Evolutionary conservation across 1,139 yeast genomes (phyloP), one percentile per base, ranked within the genome.

Genomic region (Saccharomyces hybrid): DNA sequence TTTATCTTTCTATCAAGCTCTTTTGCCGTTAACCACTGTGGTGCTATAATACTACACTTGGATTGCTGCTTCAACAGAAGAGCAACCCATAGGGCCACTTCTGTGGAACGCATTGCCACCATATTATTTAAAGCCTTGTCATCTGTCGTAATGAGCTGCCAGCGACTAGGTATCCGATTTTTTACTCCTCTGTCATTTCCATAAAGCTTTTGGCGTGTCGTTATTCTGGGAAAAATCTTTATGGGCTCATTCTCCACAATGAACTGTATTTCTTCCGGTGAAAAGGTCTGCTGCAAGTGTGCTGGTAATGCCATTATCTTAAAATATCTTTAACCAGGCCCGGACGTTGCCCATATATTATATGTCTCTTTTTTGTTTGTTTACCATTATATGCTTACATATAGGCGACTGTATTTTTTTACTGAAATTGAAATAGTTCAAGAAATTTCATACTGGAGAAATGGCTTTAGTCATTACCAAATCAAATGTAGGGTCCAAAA

Each of bases 51-150:
- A 58, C 84, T 85, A 69, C 98, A 89, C 61, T 91, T 85, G 51
- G 83, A 85, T 68, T 93, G 98, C 48, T 85, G 82, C 65, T 89
- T 89, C 53, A 93, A 74, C 14, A 91, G 75, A 13, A 90, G 69
- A 0, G 97, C 98, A 25, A 88, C 75, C 99, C 99, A 93, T 3
- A 93, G 62, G 0, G 97, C 96, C 0, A 93, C 83, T 50, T 79
- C 75, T 32, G 79, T 81, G 55, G 93, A 76, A 59, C 86, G 79
- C 79, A 88, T 79, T 1, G 96, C 90, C 53, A 82, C 65, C 66
- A 69, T 61, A 51, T 66, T 66, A 70, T 58, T 54, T 75, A 75
- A 1, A 84, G 88, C 51, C 78, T 68, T 54, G 65, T 75, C 55
- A 75, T 72, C 79, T 70, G 66, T 57, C n/a, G 65, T 64, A 34